Conservation (phyloP, 352 stramenopile species). For the Globisporangium iwayamae region DNA sequence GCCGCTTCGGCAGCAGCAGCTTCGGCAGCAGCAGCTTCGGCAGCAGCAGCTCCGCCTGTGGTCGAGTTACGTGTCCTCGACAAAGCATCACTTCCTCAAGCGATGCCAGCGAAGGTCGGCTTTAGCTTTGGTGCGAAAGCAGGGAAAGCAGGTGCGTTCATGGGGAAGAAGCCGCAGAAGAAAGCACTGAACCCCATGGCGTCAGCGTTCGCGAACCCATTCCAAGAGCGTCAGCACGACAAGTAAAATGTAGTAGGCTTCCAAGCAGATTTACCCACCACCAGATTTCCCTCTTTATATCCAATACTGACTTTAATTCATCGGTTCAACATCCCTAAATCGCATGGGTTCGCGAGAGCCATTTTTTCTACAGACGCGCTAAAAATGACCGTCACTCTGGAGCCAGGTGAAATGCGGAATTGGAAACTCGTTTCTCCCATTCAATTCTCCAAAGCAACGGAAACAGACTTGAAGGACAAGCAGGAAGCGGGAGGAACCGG, state of each 20-base stretch:
- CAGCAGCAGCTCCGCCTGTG: not conserved
- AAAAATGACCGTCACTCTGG: constrained; percentile 3
- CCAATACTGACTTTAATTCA: not conserved
- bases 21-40: constrained; percentile 11
- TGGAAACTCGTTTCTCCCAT: not conserved
- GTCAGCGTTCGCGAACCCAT: constrained; percentile 7
- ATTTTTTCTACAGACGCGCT: not conserved
- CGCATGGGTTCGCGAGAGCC: not conserved
- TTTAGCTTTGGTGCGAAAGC: constrained; percentile 34
- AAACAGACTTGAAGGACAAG: constrained; percentile 1
- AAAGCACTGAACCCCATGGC: not conserved
- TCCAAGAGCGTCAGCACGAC: not conserved
- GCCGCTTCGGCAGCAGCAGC: constrained; percentile 4
- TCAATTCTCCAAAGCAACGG: not conserved
- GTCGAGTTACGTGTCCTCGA: not conserved
- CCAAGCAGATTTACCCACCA: too few relatives aligned
- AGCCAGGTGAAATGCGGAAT: not conserved
- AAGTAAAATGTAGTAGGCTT: not conserved
- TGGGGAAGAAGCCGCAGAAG: constrained; percentile 10
- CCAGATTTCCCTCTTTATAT: not conserved
- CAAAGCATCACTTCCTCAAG: not conserved
- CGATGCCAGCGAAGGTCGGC: constrained; percentile 17
- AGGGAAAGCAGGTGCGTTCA: not conserved
- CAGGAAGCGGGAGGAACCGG: not conserved
- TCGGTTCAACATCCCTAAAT: not conserved